Percentiles rank a stretch among this genome's conserved stretches.
Evolutionary conservation across 331 rosid species (phyloP).

Genomic region (Quercus lobata): DNA sequence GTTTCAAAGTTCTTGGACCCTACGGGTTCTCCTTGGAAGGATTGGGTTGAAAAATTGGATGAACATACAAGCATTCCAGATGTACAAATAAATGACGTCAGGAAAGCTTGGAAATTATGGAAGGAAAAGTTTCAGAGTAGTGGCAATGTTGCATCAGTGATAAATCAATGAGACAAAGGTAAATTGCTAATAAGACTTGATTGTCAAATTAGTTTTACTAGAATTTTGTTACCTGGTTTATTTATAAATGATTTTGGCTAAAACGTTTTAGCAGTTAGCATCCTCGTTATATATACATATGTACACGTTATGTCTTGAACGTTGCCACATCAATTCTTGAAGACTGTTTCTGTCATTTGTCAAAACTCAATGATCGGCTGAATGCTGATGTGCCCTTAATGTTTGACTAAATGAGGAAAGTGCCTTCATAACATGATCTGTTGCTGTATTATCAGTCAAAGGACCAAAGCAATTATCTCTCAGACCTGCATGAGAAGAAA

Average conservation of each 20-base stretch:
- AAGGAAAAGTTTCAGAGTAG: constrained; percentile 38
- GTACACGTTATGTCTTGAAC: neutral
- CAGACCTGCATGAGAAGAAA: too few species aligned
- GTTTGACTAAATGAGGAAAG: too few species aligned
- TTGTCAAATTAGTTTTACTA: constrained; percentile 5
- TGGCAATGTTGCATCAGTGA: constrained; percentile 16
- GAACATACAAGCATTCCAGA: constrained; percentile 58
- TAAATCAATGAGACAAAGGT: constrained; percentile 15
- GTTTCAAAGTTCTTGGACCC: constrained; percentile 67
- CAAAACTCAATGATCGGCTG: neutral
- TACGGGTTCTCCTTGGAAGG: constrained; percentile 60
- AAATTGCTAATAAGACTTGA: neutral
- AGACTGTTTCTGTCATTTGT: neutral
- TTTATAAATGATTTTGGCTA: neutral
- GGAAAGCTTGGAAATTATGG: constrained; percentile 75
- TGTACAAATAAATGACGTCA: constrained; percentile 56
- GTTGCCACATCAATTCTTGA: neutral
- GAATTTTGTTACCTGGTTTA: neutral
- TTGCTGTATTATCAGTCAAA: too few species aligned
- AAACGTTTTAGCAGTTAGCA: neutral
- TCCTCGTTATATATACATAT: neutral
- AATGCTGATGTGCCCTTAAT: too few species aligned
- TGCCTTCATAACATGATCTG: too few species aligned
- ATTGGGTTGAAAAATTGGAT: constrained; percentile 82
- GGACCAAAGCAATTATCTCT: too few species aligned